phyloP scores from a whole-genome alignment of 192 early-diverging fungal species.

The Spizellomyces sp. region DNA sequence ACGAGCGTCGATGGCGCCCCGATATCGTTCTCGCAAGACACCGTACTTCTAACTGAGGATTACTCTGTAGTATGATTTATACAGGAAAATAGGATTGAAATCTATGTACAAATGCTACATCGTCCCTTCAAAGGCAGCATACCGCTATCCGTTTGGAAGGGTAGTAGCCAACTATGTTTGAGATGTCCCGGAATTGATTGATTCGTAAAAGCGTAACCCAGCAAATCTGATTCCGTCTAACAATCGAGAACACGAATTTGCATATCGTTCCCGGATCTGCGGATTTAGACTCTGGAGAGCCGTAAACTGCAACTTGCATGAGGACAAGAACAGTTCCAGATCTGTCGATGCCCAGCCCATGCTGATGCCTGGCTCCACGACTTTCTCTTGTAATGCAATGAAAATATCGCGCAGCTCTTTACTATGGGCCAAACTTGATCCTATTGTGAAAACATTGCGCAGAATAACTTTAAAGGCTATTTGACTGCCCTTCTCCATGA shows the following conservation, averaged over 20 bases:
- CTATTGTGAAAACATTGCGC: constrained; percentile 42
- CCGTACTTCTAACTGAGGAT: constrained; percentile 72
- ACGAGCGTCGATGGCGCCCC: constrained; percentile 55
- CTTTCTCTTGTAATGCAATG: constrained; percentile 40
- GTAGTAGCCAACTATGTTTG: no score
- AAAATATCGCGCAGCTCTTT: constrained; percentile 53
- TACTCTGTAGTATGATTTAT: constrained; percentile 75
- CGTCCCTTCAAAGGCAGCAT: no score
- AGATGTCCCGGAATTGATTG: neutral
- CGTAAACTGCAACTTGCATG: constrained; percentile 4
- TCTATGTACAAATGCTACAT: no score
- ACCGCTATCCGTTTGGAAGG: no score
- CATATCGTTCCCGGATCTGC: constrained; percentile 19
- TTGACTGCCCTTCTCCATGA: neutral
- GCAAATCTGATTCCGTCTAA: constrained; percentile 10
- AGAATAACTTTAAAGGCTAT: constrained; percentile 44
- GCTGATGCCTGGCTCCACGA: constrained; percentile 41
- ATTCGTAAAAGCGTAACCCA: neutral
- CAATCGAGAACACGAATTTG: constrained; percentile 8
- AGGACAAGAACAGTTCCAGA: constrained; percentile 20
- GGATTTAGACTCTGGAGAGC: neutral
- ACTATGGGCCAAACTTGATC: constrained; percentile 31
- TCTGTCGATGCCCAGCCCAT: constrained; percentile 9
- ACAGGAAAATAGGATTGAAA: no score
- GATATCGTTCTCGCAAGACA: constrained; percentile 73